Percentiles rank a stretch among this genome's conserved stretches.
phyloP scores from a whole-genome alignment of 1,139 yeast genomes.

The Geotrichum histeridarum region DNA sequence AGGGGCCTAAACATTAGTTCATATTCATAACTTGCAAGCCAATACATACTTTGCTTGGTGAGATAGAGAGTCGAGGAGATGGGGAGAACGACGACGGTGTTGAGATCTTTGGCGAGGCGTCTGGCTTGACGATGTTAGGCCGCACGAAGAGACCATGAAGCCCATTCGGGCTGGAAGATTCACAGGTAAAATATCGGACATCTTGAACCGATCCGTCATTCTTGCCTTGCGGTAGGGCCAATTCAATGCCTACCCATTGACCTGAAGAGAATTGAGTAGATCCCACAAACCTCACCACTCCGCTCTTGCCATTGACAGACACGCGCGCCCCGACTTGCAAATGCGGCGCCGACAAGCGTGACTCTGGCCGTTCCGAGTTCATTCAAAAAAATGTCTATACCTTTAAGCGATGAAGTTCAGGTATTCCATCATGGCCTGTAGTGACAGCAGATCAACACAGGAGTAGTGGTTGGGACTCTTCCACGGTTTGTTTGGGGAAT shows the following conservation, averaged over 20 bases:
- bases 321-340: constrained; percentile 25
- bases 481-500: no score
- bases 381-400: not conserved
- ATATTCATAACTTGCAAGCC: not conserved
- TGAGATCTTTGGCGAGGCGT: not conserved
- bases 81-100: not conserved
- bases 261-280: constrained; percentile 50
- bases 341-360: not conserved
- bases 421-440: no score
- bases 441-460: not conserved
- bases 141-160: constrained; percentile 48
- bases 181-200: constrained; percentile 52
- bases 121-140: constrained; percentile 19
- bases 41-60: not conserved
- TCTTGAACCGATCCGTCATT: constrained; percentile 68
- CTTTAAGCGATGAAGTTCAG: not conserved
- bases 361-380: not conserved
- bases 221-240: constrained; percentile 54
- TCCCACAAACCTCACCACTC: constrained; percentile 41
- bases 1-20: not conserved
- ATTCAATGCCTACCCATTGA: constrained; percentile 67
- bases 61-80: constrained; percentile 4
- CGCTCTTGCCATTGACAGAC: constrained; percentile 26
- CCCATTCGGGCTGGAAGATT: constrained; percentile 16
- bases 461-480: not conserved